Evolutionary conservation across 164 flowering plant genomes (phyloP).

Genomic region (Vitis amurensis): DNA sequence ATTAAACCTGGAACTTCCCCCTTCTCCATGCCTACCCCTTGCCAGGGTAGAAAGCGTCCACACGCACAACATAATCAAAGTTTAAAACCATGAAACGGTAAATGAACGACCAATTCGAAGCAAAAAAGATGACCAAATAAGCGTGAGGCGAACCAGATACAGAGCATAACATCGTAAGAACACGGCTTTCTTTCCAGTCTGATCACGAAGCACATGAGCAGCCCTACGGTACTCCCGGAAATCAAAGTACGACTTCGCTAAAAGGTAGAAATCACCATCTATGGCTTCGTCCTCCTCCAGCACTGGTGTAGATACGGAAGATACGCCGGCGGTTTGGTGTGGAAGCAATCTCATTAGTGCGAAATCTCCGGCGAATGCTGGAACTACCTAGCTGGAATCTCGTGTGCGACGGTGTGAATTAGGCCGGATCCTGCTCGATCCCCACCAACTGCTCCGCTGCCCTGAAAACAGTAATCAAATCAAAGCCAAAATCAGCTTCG

Average conservation of each 20-base stretch:
- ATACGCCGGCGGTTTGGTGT: slow-evolving; percentile 69
- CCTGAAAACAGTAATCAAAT: slow-evolving; percentile 37
- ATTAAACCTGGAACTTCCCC: too few relatives aligned
- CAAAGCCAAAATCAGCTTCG: neutral
- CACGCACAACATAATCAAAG: neutral
- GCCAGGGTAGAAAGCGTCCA: too few relatives aligned
- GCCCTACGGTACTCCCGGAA: slow-evolving; percentile 89
- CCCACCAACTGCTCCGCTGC: slow-evolving; percentile 95
- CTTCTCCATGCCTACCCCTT: too few relatives aligned
- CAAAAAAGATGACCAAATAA: neutral
- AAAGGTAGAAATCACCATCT: slow-evolving; percentile 68
- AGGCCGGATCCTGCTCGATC: slow-evolving; percentile 86
- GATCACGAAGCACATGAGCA: slow-evolving; percentile 87
- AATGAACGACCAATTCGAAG: neutral
- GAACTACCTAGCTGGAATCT: slow-evolving; percentile 87
- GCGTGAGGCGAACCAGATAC: slow-evolving; percentile 61
- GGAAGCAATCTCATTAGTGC: slow-evolving; percentile 45
- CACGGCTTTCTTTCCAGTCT: slow-evolving; percentile 72
- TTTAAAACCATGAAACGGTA: neutral
- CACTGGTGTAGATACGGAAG: slow-evolving; percentile 61
- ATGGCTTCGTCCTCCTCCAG: slow-evolving; percentile 64
- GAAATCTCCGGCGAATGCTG: slow-evolving; percentile 67
- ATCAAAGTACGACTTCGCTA: slow-evolving; percentile 88
- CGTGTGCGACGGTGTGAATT: slow-evolving; percentile 75
- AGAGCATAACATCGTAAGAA: slow-evolving; percentile 91